Evolutionary conservation across 495 filamentous ascomycete genomes (phyloP), one percentile per base, ranked within the genome.

Genomic region (Penicillium crystallinum): DNA sequence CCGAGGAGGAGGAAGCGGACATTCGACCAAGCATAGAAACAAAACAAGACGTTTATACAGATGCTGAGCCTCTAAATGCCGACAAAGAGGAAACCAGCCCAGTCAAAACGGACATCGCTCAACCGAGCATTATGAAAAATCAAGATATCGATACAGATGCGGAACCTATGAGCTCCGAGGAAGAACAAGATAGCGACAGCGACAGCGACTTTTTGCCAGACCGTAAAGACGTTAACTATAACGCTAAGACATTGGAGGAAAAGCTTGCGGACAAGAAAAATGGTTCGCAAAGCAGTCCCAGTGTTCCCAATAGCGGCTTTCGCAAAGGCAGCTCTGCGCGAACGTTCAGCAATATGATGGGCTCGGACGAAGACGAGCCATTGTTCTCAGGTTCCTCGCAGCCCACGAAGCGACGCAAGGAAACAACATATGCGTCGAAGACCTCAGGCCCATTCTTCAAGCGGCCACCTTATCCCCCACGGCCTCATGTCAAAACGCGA

Each of bases 91-190:
- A 56, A 33, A 22, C 25, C 33, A 42, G n/a, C n/a, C n/a, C 47
- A 41, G 14, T 29, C 49, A 14, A 17, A 10, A 7, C n/a, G n/a
- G 31, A n/a, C 11, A 14, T 7, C 19, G 10, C 36, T 25, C 30
- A 46, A 21, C 23, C 47, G 2, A 50, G 17, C 19, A 27, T 43
- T 12, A 15, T 23, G 29, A 18, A 39, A 6, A 34, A 30, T 22
- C 37, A 31, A 0, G 64, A 67, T 39, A 58, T 58, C 4, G 63
- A 53, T 10, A 65, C 56, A 15, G 60, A 69, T 35, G 67, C 64
- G 33, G 59, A 65, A 12, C 70, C 72, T 1, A 11, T 63, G 42
- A 58, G 15, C 52, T 40, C 40, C 3, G 52, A 48, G 14, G 63
- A 58, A 15, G 59, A 60, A 2, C 19, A 44, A 18, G n/a, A 1